Base-by-base conservation (phyloP, 2,329 filamentous ascomycete genomes). In the Diaporthe sp. region DNA sequence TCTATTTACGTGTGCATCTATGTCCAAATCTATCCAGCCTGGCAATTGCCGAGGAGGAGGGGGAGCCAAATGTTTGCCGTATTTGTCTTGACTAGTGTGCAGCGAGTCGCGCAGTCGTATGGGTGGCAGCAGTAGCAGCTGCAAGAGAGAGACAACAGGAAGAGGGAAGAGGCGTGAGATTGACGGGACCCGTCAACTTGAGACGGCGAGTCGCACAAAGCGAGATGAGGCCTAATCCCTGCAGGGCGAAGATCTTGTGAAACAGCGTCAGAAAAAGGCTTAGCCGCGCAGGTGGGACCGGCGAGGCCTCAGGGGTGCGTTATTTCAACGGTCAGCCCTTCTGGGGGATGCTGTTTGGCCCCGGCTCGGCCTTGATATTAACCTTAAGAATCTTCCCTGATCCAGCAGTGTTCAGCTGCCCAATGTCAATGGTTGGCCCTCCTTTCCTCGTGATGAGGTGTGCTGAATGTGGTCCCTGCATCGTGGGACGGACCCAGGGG, bases 181-280 rank as follows among this genome's bases (percentile, higher is more conserved):
- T 52, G 54, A 19, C 38, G 12, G 47, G 40, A 10, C 30, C 68
- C 68, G 40, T 33, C 35, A 6, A 60, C 40, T 60, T 61, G 69
- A 71, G 69, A 72, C 69, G 25, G 57, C 69, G 69, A 61, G 69
- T 72, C 57, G 69, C 19, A 64, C 45, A 72, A 72, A 64, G 69
- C 69, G 69, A 72, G 69, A 72, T 72, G 69, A 72, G 69, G 54
- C 25, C 33, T 50, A 30, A 71, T 52, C 55, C 69, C 47, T 61
- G 55, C 69, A 30, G 33, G 30, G 40, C 45, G 54, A 67, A 67
- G 64, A 67, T 67, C 64, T 67, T 52, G 64, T 67, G 64, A 68
- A 68, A 68, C 64, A 54, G 15, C 33, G 64, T 40, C 47, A 54
- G 64, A 17, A 68, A 54, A 38, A 52, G 64, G 64, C 47, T 40